A percentile compares a stretch with the other conserved stretches of the same genome.
Evolutionary conservation across 2,329 filamentous ascomycete genomes (phyloP).

Genomic region (Fusarium sp.): DNA sequence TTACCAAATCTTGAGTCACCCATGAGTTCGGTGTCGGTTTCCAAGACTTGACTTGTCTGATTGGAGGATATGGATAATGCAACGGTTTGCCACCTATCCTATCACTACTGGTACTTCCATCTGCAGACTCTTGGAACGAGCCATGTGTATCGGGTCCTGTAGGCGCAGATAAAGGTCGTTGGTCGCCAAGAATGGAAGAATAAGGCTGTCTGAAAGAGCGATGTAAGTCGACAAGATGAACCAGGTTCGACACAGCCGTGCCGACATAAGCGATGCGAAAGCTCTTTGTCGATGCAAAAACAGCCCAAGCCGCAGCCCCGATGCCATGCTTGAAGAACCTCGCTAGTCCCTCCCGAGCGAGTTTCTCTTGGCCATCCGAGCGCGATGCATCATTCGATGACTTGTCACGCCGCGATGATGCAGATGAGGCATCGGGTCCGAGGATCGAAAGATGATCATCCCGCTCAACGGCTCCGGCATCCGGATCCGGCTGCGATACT

Average conservation of each 20-base stretch:
- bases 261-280: conserved; percentile 42
- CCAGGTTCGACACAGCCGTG: conserved; percentile 39
- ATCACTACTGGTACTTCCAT: conserved; percentile 26
- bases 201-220: conserved; percentile 38
- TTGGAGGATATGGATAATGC: conserved; percentile 41
- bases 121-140: conserved; percentile 21
- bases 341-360: conserved; percentile 34
- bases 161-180: conserved; percentile 16
- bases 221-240: conserved; percentile 37
- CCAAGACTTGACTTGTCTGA: conserved; percentile 37
- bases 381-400: neutral
- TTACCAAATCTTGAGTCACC: conserved; percentile 36
- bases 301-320: conserved; percentile 37
- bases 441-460: neutral
- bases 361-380: conserved; percentile 34
- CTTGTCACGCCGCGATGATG: neutral
- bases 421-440: conserved; percentile 3
- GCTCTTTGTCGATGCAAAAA: conserved; percentile 37
- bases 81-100: conserved; percentile 11
- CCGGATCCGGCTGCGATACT: conserved; percentile 16
- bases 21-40: conserved; percentile 32
- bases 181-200: conserved; percentile 1
- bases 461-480: conserved; percentile 13
- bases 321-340: conserved; percentile 41
- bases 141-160: conserved; percentile 25